Base-by-base conservation (phyloP, 2,329 filamentous ascomycete species). In the Aspergillus brasiliensis region DNA sequence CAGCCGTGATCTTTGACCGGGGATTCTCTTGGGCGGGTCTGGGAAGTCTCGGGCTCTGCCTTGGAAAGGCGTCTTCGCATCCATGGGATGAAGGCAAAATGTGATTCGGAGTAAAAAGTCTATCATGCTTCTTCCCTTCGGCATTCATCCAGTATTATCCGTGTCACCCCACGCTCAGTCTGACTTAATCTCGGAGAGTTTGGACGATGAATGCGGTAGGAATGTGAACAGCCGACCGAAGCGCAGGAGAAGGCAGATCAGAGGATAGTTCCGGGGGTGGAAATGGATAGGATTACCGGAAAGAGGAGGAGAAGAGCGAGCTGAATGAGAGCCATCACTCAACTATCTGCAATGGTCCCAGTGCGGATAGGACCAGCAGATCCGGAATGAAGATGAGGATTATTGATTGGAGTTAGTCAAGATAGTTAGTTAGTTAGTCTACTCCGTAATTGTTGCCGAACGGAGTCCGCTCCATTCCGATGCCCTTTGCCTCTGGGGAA, bases 331-430 rank as follows among this genome's bases (percentile, higher is more conserved):
- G 31, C 13, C 28, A 34, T 34, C 5, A 34, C 11, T 15, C 31
- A 34, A 34, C 11, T 27, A 27, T 28, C 46, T 28, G 46, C 46
- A 28, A 17, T 15, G n/a, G 8, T 28, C 25, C 46, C 46, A 48
- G 25, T 48, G 23, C 23, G 46, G 46, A 25, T 8, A 28, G 40
- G 15, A 23, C 21, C 23, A 23, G 40, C 25, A 17, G 25, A 27
- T 15, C 23, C 23, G 25, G 25, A 23, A 25, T 27, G 46, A 49
- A 49, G 46, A 49, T 49, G 44, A 25, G 13, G 25, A 48, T 49
- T 28, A 28, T 49, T 49, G 46, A 49, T 49, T 48, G 57, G 57
- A 56, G 52, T n/a, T 37, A 40, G 38, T 31, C 23, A 57, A 28
- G 37, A 40, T 34, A 34, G 31, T 34, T 34, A 34, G 31, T 34